These are phyloP conservation scores for Mycena sanguinolenta DNA, from an alignment of 768 basidiomycete species.

Conservation along the genomic window DNA sequence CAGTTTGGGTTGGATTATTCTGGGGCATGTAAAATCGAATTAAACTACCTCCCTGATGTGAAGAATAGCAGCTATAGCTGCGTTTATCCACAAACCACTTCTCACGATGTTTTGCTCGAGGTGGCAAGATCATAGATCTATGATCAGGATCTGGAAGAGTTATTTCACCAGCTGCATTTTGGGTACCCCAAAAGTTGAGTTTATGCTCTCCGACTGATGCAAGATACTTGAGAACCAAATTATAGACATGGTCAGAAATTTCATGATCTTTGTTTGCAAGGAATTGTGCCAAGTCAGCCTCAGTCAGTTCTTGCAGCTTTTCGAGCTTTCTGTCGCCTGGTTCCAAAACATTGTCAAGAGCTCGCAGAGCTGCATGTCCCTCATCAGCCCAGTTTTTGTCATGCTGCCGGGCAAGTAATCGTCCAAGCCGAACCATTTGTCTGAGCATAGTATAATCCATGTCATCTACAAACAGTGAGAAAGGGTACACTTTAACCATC, in stretches of 20 bases:
- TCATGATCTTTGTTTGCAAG: slow-evolving; percentile 13
- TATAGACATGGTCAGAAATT: slow-evolving; percentile 12
- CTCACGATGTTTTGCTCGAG: slow-evolving; percentile 10
- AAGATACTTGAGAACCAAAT: slow-evolving; percentile 17
- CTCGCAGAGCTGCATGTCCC: not conserved
- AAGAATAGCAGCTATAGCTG: slow-evolving; percentile 17
- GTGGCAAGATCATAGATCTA: slow-evolving; percentile 18
- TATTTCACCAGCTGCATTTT: slow-evolving; percentile 10
- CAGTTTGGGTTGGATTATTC: not conserved
- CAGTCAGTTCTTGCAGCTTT: slow-evolving; percentile 2
- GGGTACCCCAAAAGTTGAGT: slow-evolving; percentile 18
- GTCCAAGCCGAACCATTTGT: slow-evolving; percentile 25
- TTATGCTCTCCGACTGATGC: slow-evolving; percentile 14
- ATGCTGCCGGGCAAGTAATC: slow-evolving; percentile 13
- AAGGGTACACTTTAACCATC: not conserved
- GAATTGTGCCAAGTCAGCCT: slow-evolving; percentile 5
- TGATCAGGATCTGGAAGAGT: slow-evolving; percentile 24
- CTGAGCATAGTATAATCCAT: slow-evolving; percentile 34
- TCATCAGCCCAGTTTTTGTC: slow-evolving; percentile 8
- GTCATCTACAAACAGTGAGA: slow-evolving; percentile 22
- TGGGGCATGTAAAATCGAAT: slow-evolving; percentile 26
- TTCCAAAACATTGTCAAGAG: slow-evolving; percentile 20
- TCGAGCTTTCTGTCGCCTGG: slow-evolving; percentile 15
- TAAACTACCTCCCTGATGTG: not conserved
- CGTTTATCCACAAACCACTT: slow-evolving; percentile 17